phyloP scores from a whole-genome alignment of 2,329 filamentous ascomycete genomes.

The Blumeria hordei region DNA sequence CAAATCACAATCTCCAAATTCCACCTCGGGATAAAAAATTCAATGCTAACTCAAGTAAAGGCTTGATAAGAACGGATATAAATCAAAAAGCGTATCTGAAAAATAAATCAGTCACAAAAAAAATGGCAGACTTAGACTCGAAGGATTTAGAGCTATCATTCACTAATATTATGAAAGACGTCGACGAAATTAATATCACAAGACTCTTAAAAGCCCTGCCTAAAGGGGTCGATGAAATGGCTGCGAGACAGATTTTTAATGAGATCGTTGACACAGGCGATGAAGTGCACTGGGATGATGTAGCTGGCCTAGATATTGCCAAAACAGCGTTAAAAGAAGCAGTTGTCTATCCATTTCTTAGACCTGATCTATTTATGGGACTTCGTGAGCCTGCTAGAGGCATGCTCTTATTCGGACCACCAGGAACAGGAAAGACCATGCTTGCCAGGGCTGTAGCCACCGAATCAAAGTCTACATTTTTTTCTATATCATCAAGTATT shows the following conservation, averaged over 20 bases:
- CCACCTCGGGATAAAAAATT: too few species aligned
- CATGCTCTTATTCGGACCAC: conserved; percentile 89
- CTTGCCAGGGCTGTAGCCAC: conserved; percentile 82
- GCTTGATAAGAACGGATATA: conserved; percentile 9
- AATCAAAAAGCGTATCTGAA: conserved; percentile 14
- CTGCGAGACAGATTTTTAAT: conserved; percentile 81
- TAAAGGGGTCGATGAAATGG: conserved; percentile 53
- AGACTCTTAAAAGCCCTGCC: conserved; percentile 55
- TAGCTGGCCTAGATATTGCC: conserved; percentile 72
- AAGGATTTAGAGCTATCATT: conserved; percentile 18
- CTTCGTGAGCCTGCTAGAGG: conserved; percentile 80
- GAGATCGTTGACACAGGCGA: conserved; percentile 90
- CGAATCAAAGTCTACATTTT: conserved; percentile 85
- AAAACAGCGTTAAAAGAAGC: conserved; percentile 86
- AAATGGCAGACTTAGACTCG: conserved; percentile 20
- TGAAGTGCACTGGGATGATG: conserved; percentile 82
- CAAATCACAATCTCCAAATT: too few species aligned
- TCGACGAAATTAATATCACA: conserved; percentile 37
- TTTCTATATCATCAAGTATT: conserved; percentile 86
- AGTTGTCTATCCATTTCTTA: conserved; percentile 88
- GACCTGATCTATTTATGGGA: conserved; percentile 88
- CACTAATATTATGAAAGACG: conserved; percentile 20
- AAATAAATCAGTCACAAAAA: conserved; percentile 15
- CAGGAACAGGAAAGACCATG: conserved; percentile 98
- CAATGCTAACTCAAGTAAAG: conserved; percentile 6